These are phyloP conservation scores for Kodamaea lidongshanica DNA, from an alignment of 805 yeast genomes.

Conservation along the genomic window DNA sequence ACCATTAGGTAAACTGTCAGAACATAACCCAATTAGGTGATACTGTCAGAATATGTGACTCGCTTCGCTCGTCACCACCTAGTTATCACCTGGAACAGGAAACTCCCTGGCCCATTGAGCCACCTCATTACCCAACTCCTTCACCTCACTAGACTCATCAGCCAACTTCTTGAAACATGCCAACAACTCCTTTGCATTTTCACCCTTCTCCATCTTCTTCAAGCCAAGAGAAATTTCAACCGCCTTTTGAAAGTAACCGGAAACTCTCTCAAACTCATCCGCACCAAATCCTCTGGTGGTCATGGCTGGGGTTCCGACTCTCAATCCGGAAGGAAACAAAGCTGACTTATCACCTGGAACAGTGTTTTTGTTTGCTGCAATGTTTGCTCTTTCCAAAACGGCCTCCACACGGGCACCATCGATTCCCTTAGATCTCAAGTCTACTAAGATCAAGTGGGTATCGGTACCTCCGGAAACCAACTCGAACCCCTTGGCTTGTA, in stretches of 20 bases:
- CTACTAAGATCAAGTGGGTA: slow-evolving; percentile 91
- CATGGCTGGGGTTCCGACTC: slow-evolving; percentile 99
- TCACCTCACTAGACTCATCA: slow-evolving; percentile 54
- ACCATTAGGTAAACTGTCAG: no score
- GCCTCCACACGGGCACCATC: slow-evolving; percentile 35
- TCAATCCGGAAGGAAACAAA: slow-evolving; percentile 91
- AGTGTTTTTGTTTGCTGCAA: slow-evolving; percentile 95
- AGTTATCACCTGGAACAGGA: slow-evolving; percentile 83
- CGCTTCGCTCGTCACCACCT: slow-evolving; percentile 3
- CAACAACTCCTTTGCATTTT: slow-evolving; percentile 52
- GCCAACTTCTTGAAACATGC: slow-evolving; percentile 69
- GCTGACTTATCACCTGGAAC: slow-evolving; percentile 98
- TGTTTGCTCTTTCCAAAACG: slow-evolving; percentile 87
- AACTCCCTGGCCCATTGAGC: slow-evolving; percentile 63
- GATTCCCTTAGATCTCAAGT: slow-evolving; percentile 49
- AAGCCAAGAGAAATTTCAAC: slow-evolving; percentile 59
- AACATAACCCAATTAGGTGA: no score
- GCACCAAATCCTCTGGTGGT: slow-evolving; percentile 93
- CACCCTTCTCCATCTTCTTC: slow-evolving; percentile 55
- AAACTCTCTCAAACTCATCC: slow-evolving; percentile 77
- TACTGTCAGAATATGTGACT: no score
- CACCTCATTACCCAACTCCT: slow-evolving; percentile 58
- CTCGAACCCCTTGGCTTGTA: slow-evolving; percentile 65
- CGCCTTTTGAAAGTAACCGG: slow-evolving; percentile 71
- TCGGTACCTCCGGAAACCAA: slow-evolving; percentile 95